Base-by-base conservation (phyloP, 257 asterid species). In the Plectranthus barbatus region DNA sequence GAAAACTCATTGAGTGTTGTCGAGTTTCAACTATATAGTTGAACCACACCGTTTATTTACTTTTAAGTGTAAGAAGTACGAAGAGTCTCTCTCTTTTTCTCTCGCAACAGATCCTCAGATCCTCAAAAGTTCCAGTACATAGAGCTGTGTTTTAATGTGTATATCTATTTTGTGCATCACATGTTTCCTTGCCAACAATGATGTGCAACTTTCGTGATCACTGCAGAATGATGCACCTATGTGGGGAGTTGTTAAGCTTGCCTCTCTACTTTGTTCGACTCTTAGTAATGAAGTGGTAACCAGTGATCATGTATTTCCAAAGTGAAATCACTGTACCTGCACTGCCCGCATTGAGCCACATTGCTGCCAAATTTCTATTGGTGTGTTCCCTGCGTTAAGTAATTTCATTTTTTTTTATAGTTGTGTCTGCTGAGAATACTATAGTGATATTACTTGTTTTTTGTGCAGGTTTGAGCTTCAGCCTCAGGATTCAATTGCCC, bases 201-300 rank as follows among this genome's bases (percentile, higher is more conserved):
- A 24, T 33, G 48, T 62, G 5, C 1, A 21, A 39, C n/a, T 50
- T 68, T 71, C 5, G 9, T 47, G 58, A 17, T 64, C 63, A 19
- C 67, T 31, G 75, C 91, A 90, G 97, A 77, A 90, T 29, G 97
- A 90, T 64, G 80, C 92, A 60, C 20, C 95, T 54, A 85, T 87
- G 97, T 51, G 69, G 75, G 95, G 95, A 74, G 90, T 87, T 36
- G 77, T 83, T 66, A 79, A 87, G 81, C 90, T 90, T 60, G 87
- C 92, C 60, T 77, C 87, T 69, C 85, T 72, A 72, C 90, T 90
- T 41, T 90, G 95, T 66, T 81, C 87, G 61, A 47, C 66, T 57
- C 79, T 29, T 65, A 63, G 57, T 47, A 75, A 66, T 71, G 73
- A 50, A 68, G 64, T 47, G 59, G 50, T 26, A 34, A 24, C 51